Base-by-base conservation (phyloP, 2,329 filamentous ascomycete genomes). In the Colletotrichum magnum region DNA sequence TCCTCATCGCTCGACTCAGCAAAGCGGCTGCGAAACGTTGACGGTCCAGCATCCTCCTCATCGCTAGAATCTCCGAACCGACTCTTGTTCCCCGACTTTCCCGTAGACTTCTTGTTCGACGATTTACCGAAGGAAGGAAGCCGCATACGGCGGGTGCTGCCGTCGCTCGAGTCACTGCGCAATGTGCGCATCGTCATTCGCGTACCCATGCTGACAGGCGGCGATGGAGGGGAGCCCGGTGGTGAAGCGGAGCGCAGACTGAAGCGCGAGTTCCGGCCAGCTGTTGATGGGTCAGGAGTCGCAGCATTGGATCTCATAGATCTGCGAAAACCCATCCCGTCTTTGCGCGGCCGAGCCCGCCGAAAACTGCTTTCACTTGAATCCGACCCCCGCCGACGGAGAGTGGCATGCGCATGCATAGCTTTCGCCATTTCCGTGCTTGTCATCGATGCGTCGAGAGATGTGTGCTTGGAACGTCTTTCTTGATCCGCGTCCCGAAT, bases 291-390 rank as follows among this genome's bases (percentile, higher is more conserved):
- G n/a, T 88, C 87, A n/a, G 88, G 83, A 15, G 82, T 79, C 10
- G 79, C 76, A 13, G 36, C 45, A 6, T 36, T 36, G 28, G 80
- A 81, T 68, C 94, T 88, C 93, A 97, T 93, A 2, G 93, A 94
- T 59, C 85, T 87, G 66, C 91, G 90, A 84, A 97, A 93, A 1
- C 83, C 86, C 61, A 89, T 87, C 0, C 85, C 85, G 51, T 84
- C 79, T 48, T 80, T 80, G 6, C 79, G 77, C 45, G 86, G 81
- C 70, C 88, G 87, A 51, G 84, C 80, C 32, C 93, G 91, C 75
- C 89, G 92, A 82, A 97, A 97, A 77, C 94, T 97, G 80, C 93
- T 97, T 52, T 93, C 91, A 74, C 92, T 94, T 32, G 88, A 90
- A 72, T 90, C 89, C 0, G 91, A 93, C 18, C 82, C 84, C 10